Percentiles rank a stretch among this genome's conserved stretches.
Conservation (phyloP, 768 basidiomycete species). For the Boletus subparvulus region DNA sequence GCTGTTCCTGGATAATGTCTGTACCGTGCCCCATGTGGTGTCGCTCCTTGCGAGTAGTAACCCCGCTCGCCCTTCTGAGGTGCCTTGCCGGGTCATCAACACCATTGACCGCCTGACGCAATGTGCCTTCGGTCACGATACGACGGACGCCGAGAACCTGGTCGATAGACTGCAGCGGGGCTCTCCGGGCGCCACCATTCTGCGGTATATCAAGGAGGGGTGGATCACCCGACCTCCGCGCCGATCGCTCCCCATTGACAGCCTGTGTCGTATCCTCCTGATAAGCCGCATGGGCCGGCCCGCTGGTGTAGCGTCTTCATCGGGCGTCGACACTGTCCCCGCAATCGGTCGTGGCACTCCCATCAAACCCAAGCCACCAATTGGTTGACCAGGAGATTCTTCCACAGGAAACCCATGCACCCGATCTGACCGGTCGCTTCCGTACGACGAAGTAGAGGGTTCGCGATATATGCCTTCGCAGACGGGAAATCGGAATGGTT, state of each 20-base stretch:
- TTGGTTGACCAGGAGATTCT: constrained; percentile 28
- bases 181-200: constrained; percentile 21
- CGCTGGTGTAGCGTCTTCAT: constrained; percentile 29
- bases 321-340: constrained; percentile 28
- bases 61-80: constrained; percentile 9
- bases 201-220: constrained; percentile 9
- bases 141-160: constrained; percentile 22
- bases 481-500: constrained; percentile 47
- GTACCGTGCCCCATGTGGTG: constrained; percentile 38
- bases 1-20: constrained; percentile 21
- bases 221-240: constrained; percentile 17
- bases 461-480: constrained; percentile 35
- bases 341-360: constrained; percentile 23
- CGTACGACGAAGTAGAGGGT: constrained; percentile 17
- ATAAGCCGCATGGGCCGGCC: constrained; percentile 18
- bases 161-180: constrained; percentile 12
- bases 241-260: constrained; percentile 17
- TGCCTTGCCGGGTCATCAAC: constrained; percentile 2
- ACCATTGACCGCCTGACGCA: constrained; percentile 9
- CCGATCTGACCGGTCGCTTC: constrained; percentile 21
- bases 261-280: constrained; percentile 27
- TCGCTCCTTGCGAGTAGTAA: constrained; percentile 27
- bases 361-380: constrained; percentile 27
- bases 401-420: constrained; percentile 25
- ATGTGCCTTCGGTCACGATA: constrained; percentile 15